Evolutionary conservation across 305 asterid genomes (phyloP), one percentile per base, ranked within the genome.

Genomic region (Fraxinus floribunda): DNA sequence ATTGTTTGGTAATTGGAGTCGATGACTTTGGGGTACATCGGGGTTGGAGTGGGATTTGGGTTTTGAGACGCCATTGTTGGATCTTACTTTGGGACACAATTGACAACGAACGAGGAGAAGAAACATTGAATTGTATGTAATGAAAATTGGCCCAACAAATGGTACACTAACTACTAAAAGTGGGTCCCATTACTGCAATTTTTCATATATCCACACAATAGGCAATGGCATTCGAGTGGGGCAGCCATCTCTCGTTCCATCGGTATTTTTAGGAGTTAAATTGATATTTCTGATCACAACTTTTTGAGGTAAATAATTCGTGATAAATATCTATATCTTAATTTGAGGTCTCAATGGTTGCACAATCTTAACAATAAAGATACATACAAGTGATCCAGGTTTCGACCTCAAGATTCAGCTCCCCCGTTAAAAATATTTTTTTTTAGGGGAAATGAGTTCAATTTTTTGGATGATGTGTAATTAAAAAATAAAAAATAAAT

Each of bases 1-100:
- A 90, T 86, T 32, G 85, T 13, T 75, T 83, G 87, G 46, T 35
- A 75, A 81, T 87, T 77, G 5, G 89, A 72, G 60, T 85, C 88
- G 84, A 85, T 82, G 41, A 89, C 81, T 78, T 87, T 86, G 60
- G 97, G 97, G 84, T 94, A 94, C 88, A 92, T 87, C 41, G 89
- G 90, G 70, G 86, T 60, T 74, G 89, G 92, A 75, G 78, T 76
- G 22, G 83, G 87, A 83, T 87, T 86, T 35, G 86, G 88, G 79
- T 86, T 84, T 34, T 81, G 85, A 9, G 90, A 89, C 84, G 91
- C 97, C 98, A 94, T 94, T 80, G 88, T 20, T 79, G 64, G 52
- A 68, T 35, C 75, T 29, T 60, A 71, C 18, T 15, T 71, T 1
- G 36, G 7, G 82, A 41, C 2, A 46, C 68, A 78, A 16, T 20